A percentile compares a stretch with the other conserved stretches of the same genome.
Evolutionary conservation across 306 rosid genomes (phyloP).

Genomic region (Fragaria vesca): DNA sequence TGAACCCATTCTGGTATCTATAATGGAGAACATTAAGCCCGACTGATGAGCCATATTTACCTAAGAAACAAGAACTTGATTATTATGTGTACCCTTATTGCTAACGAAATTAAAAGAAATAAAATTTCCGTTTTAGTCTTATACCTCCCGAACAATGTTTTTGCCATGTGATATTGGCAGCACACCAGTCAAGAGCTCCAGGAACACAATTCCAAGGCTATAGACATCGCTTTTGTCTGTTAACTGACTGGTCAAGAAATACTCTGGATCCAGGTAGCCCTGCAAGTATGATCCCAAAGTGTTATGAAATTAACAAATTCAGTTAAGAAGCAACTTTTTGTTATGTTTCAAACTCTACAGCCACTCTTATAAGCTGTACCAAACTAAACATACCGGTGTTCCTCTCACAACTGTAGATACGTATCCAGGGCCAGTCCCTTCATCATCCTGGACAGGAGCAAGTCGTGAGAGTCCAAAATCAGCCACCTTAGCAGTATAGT

Average conservation of each 20-base stretch:
- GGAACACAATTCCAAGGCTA: constrained; percentile 72
- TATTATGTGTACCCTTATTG: background rate
- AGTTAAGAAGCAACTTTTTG: background rate
- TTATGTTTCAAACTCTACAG: background rate
- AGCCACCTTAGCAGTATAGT: constrained; percentile 71
- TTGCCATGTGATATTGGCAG: constrained; percentile 73
- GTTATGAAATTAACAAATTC: background rate
- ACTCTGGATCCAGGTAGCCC: constrained; percentile 86
- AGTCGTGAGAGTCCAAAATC: constrained; percentile 93
- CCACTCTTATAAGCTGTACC: background rate
- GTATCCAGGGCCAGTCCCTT: constrained; percentile 56
- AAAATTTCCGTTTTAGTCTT: background rate
- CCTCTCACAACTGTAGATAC: constrained; percentile 92
- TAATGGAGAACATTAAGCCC: constrained; percentile 44
- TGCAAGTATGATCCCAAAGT: constrained; percentile 27
- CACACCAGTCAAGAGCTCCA: constrained; percentile 68
- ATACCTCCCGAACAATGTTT: constrained; percentile 80
- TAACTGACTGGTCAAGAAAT: constrained; percentile 63
- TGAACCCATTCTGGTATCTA: constrained; percentile 57
- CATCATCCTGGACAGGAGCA: constrained; percentile 62
- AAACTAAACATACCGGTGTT: constrained; percentile 72
- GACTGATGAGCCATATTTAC: constrained; percentile 53
- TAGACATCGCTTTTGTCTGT: constrained; percentile 82
- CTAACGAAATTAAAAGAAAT: background rate
- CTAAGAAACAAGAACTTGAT: constrained; percentile 23